Percentiles rank a stretch among this genome's conserved stretches.
Conservation (phyloP, 257 asterid genomes). For the Henckelia pumila region DNA sequence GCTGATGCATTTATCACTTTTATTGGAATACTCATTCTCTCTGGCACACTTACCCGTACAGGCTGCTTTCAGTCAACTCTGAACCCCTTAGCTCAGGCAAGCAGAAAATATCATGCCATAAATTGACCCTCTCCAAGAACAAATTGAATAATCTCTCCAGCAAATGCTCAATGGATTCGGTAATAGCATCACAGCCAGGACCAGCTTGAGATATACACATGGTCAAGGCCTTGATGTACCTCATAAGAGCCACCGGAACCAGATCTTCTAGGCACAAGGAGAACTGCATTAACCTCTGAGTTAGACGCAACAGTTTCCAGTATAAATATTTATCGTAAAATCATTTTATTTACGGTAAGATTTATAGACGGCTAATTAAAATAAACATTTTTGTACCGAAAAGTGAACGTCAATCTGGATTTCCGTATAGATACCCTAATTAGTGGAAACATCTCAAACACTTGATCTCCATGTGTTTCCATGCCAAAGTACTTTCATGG, state of each 20-base stretch:
- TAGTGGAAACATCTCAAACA: slow-evolving; percentile 19
- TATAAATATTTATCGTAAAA: slow-evolving; percentile 20
- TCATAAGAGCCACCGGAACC: slow-evolving; percentile 85
- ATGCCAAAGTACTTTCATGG: not conserved
- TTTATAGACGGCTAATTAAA: slow-evolving; percentile 2
- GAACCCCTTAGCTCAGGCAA: slow-evolving; percentile 77
- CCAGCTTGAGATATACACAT: slow-evolving; percentile 47
- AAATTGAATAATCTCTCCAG: slow-evolving; percentile 85
- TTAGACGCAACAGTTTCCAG: slow-evolving; percentile 26
- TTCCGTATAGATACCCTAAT: slow-evolving; percentile 15
- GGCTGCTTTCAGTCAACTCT: slow-evolving; percentile 70
- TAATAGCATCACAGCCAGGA: slow-evolving; percentile 33
- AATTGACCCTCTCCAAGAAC: slow-evolving; percentile 81
- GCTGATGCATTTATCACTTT: not conserved
- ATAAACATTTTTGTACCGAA: slow-evolving; percentile 15
- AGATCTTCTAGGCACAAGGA: slow-evolving; percentile 95
- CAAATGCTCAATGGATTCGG: slow-evolving; percentile 48
- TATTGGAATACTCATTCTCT: not conserved
- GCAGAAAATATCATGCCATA: slow-evolving; percentile 87
- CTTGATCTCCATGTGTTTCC: not conserved
- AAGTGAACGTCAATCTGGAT: slow-evolving; percentile 5
- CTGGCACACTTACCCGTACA: slow-evolving; percentile 59
- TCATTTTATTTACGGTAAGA: not conserved
- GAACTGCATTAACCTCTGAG: slow-evolving; percentile 59
- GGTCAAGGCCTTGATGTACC: slow-evolving; percentile 76